These are phyloP conservation scores for Leccinellum rugosiceps DNA, from an alignment of 768 basidiomycete genomes.

Conservation along the genomic window DNA sequence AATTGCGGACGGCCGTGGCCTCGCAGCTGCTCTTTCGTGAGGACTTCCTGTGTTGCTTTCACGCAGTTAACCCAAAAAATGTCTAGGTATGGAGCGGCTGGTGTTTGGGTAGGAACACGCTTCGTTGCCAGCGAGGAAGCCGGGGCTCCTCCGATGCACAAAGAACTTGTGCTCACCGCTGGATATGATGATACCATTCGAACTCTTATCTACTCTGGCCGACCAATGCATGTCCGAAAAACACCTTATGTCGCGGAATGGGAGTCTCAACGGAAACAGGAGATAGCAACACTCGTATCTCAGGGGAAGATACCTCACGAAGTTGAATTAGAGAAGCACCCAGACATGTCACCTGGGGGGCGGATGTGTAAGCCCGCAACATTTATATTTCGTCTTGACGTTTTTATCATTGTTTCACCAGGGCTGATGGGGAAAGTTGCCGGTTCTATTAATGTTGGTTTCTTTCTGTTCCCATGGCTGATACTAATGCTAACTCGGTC, in stretches of 20 bases:
- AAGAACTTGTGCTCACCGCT: slow-evolving; percentile 61
- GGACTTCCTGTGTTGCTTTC: slow-evolving; percentile 3
- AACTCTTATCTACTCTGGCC: slow-evolving; percentile 73
- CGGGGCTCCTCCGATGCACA: slow-evolving; percentile 71
- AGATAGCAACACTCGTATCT: slow-evolving; percentile 55
- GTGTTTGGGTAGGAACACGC: slow-evolving; percentile 86
- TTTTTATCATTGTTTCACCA: slow-evolving; percentile 23
- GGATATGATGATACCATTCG: slow-evolving; percentile 73
- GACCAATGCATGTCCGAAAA: slow-evolving; percentile 78
- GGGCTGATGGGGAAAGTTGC: slow-evolving; percentile 82
- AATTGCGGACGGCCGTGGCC: slow-evolving; percentile 77
- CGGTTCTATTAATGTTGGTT: slow-evolving; percentile 58
- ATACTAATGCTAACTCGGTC: slow-evolving; percentile 5
- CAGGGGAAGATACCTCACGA: slow-evolving; percentile 76
- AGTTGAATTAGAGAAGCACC: slow-evolving; percentile 63
- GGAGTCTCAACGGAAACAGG: slow-evolving; percentile 60
- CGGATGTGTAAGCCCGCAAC: slow-evolving; percentile 48
- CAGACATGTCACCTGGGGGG: slow-evolving; percentile 60
- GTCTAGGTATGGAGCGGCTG: slow-evolving; percentile 72
- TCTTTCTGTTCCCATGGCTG: background rate
- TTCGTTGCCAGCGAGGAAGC: slow-evolving; percentile 84
- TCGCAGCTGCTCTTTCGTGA: slow-evolving; percentile 71
- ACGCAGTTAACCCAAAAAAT: background rate
- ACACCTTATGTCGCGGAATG: slow-evolving; percentile 78
- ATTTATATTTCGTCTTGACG: background rate